Evolutionary conservation across 1,284 basidiomycete species (phyloP), one percentile per base, ranked within the genome.

Genomic region (Ceratobasidium sp.): DNA sequence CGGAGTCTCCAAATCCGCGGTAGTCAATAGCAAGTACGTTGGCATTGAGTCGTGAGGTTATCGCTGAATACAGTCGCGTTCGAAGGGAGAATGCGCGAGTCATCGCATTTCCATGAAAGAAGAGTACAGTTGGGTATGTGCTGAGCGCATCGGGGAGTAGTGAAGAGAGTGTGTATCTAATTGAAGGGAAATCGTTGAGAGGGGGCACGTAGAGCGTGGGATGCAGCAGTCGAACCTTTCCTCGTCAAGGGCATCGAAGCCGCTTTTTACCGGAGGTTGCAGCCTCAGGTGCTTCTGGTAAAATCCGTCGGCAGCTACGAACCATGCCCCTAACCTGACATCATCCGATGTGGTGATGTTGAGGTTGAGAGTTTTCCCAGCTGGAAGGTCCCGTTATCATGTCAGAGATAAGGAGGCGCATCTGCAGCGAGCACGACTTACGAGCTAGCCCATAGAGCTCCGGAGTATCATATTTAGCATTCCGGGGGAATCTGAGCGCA

Each of bases 51-150:
- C 88, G 83, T 0, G 86, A 82, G 0, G 89, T 83, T 72, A 90
- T 86, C 0, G 82, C 79, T 10, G 82, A 78, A 76, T 92, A 91
- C 47, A 87, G 83, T 3, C 81, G 82, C 10, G 92, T 80, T 8
- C 93, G 89, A 58, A 83, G 84, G 0, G 79, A 74, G 5, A 86
- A 82, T 0, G 91, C 90, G 15, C 94, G 87, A 0, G 90, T 92
- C 3, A 84, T 91, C 0, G 87, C 91, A 74, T 97, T 97, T 12
- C 96, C 96, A 74, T 98, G 96, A 68, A 96, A 84, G 79, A 93
- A 96, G 29, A 97, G 82, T 32, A 96, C 81, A 0, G 91, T 94
- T 0, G 92, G 92, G n/a, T 84, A 80, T 0, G 79, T 73, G 12
- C 79, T 78, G 17, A 95, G 78, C 1, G 93, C 89, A 3, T 71